A percentile compares a stretch with the other conserved stretches of the same genome.
Evolutionary conservation across 2,329 filamentous ascomycete genomes (phyloP).

Genomic region (Dactylonectria estremocensis): DNA sequence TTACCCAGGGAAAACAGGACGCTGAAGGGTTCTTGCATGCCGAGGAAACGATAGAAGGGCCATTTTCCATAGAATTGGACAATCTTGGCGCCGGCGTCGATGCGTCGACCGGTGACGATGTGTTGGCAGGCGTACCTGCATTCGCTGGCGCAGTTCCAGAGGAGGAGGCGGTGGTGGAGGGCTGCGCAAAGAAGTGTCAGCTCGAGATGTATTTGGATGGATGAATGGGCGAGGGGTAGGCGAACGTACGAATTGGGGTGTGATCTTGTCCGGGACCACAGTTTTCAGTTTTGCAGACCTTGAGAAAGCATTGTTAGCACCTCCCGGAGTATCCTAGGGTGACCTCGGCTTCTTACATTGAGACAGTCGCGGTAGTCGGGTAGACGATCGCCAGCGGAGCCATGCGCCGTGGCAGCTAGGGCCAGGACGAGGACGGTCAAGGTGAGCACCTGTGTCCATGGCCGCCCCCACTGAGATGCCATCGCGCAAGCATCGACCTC

Average conservation of each 20-base stretch:
- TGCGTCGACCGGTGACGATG: slow-evolving; percentile 83
- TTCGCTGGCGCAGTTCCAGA: slow-evolving; percentile 94
- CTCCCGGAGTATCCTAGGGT: background rate
- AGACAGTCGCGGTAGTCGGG: slow-evolving; percentile 92
- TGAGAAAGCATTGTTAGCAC: slow-evolving; percentile 32
- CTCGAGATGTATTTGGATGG: slow-evolving; percentile 29
- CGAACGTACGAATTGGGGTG: slow-evolving; percentile 78
- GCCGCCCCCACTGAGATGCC: slow-evolving; percentile 52
- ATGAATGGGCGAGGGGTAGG: slow-evolving; percentile 25
- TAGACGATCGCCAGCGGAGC: slow-evolving; percentile 86
- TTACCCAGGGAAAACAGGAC: slow-evolving; percentile 96
- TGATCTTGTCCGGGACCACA: slow-evolving; percentile 75
- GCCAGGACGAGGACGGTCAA: slow-evolving; percentile 56
- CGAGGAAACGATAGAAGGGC: slow-evolving; percentile 92
- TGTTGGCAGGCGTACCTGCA: slow-evolving; percentile 99
- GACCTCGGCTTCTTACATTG: slow-evolving; percentile 66
- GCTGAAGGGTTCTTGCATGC: slow-evolving; percentile 94
- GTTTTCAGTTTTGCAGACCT: slow-evolving; percentile 88
- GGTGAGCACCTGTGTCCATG: slow-evolving; percentile 50
- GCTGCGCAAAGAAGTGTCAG: slow-evolving; percentile 66
- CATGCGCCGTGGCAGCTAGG: slow-evolving; percentile 66
- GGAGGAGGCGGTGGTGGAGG: slow-evolving; percentile 84
- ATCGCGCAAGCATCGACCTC: slow-evolving; percentile 53
- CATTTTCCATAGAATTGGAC: slow-evolving; percentile 99
- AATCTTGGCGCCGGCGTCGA: slow-evolving; percentile 76